Percentiles rank a stretch among this genome's conserved stretches.
Evolutionary conservation across 164 flowering plant species (phyloP).

Genomic region (Houttuynia cordata): DNA sequence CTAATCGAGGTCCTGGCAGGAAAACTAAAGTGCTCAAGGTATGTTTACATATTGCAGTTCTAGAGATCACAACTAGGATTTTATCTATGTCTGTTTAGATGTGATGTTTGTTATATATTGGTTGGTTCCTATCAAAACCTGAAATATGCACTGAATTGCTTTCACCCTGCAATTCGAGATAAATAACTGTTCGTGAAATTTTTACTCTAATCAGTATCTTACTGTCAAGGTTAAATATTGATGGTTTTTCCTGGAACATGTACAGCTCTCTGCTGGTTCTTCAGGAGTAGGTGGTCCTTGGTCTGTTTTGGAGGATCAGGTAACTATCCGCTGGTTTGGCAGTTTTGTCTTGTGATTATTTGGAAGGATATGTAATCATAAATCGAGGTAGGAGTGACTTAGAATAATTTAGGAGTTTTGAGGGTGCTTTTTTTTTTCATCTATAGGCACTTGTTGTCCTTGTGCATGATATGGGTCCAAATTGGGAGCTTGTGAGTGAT

Average conservation of each 20-base stretch:
- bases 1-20: conserved; percentile 66
- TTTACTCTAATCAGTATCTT: background rate
- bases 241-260: background rate
- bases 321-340: conserved; percentile 4
- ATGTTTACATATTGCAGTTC: no score
- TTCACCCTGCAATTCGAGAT: no score
- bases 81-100: background rate
- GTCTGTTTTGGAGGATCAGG: conserved; percentile 89
- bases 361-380: no score
- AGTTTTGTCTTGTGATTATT: background rate
- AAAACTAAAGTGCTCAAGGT: conserved; percentile 74
- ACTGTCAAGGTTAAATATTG: background rate
- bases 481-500: conserved; percentile 98
- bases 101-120: background rate
- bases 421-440: no score
- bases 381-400: no score
- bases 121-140: no score
- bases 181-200: no score
- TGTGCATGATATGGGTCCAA: conserved; percentile 97
- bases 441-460: conserved; percentile 93
- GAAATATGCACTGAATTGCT: no score
- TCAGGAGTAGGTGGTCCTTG: conserved; percentile 64
- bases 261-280: conserved; percentile 55
- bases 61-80: background rate
- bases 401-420: no score